Evolutionary conservation across 2,329 filamentous ascomycete genomes (phyloP).

Genomic region (Trichoderma breve): DNA sequence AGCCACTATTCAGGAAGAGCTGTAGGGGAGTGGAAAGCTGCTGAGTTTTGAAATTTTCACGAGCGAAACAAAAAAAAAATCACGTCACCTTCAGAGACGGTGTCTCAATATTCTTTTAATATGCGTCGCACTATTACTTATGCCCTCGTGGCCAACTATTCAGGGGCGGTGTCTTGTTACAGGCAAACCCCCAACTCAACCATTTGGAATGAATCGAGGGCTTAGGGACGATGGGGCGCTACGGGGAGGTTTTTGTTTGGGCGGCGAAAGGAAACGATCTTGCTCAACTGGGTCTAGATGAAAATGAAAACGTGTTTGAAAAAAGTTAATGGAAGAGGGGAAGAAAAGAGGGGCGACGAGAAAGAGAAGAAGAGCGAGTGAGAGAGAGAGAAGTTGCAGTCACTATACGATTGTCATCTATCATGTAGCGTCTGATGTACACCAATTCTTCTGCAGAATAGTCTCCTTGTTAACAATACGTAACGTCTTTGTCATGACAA

Average conservation of each 20-base stretch:
- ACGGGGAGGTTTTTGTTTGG: not conserved
- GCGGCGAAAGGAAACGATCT: not conserved
- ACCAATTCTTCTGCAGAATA: constrained; percentile 14
- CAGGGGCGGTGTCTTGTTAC: not conserved
- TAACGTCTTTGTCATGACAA: constrained; percentile 17
- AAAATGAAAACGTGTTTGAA: not conserved
- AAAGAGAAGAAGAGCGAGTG: not conserved
- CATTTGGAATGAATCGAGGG: not conserved
- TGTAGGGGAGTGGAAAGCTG: constrained; percentile 28
- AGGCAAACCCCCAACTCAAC: not conserved
- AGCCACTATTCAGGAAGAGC: constrained; percentile 45
- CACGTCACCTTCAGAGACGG: not conserved
- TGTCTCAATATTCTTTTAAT: constrained; percentile 11
- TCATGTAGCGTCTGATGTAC: constrained; percentile 18
- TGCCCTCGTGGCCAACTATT: not conserved
- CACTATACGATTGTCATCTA: constrained; percentile 6
- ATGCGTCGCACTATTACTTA: not conserved
- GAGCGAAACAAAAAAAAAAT: constrained; percentile 7
- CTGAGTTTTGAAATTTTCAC: not conserved
- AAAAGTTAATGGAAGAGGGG: constrained; percentile 12
- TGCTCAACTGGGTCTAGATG: not conserved
- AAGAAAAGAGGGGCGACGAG: not conserved
- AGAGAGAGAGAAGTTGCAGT: not conserved
- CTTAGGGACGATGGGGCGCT: constrained; percentile 11
- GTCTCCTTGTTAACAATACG: constrained; percentile 12